Base-by-base conservation (phyloP, 257 asterid species). In the Buddleja alternifolia region DNA sequence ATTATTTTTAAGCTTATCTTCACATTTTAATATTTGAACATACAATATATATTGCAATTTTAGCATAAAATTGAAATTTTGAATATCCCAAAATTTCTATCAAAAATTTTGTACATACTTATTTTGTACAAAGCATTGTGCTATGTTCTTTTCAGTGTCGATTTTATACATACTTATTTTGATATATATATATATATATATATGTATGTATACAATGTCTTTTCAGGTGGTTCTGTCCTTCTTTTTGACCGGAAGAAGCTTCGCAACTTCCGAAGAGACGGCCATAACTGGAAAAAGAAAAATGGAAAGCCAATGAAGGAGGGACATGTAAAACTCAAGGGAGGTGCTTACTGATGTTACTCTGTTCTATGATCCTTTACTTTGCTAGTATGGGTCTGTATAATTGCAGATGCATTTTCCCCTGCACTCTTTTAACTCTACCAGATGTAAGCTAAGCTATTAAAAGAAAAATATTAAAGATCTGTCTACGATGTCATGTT, bases 241-340 rank as follows among this genome's bases (percentile, higher is more conserved):
- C 95, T 92, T 50, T 92, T 90, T 75, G 95, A 92, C 77, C 97
- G 98, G 66, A 92, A 88, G 84, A 96, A 88, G 48, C 80, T 90
- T 54, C 81, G 97, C 17, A 88, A 88, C 80, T 92, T 92, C 60
- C 84, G 98, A 41, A 92, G 86, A 83, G 98, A 92, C 64, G 97
- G 98, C 72, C 97, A 92, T 76, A 92, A 73, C 75, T 92, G 98
- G 98, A 92, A 90, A 85, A 92, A 90, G 85, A 92, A 65, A 76
- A 96, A 92, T 63, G 98, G 98, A 10, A 92, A 88, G 78, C 90
- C 98, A 50, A 91, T 88, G 78, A 92, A 92, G 78, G 97, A 92
- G 75, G 97, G 95, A 75, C 98, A 92, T 60, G 98, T 90, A 84
- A 90, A 88, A 81, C 97, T 92, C 75, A 92, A 92, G 93, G 98